phyloP scores from a whole-genome alignment of 768 basidiomycete genomes.

The Mycena albidolilacea region DNA sequence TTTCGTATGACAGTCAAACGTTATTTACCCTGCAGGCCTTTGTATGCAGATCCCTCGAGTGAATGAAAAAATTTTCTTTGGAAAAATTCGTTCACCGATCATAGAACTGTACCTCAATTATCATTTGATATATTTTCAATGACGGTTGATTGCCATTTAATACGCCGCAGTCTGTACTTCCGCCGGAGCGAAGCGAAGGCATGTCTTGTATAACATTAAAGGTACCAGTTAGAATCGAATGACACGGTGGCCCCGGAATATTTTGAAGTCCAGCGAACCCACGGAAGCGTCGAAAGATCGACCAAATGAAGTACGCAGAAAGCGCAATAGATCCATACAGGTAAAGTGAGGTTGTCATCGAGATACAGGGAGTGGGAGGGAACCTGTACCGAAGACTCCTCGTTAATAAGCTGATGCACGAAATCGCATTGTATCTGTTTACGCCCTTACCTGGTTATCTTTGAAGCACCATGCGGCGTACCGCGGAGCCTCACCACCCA shows the following conservation, averaged over 20 bases:
- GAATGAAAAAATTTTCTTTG: too few species aligned
- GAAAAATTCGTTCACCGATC: too few species aligned
- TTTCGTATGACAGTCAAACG: too few species aligned
- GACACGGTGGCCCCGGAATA: not conserved
- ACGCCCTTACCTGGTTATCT: not conserved
- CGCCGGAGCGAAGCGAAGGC: too few species aligned
- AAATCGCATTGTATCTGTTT: slow-evolving; percentile 2
- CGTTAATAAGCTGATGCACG: not conserved
- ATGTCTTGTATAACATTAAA: not conserved
- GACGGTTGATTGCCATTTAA: too few species aligned
- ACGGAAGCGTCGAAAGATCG: slow-evolving; percentile 1
- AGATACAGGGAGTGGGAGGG: not conserved
- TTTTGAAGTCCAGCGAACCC: not conserved
- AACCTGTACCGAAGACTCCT: not conserved
- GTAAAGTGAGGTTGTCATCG: not conserved
- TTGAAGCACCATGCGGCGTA: too few species aligned
- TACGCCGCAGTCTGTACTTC: too few species aligned
- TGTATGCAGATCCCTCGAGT: too few species aligned
- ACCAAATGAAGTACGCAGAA: not conserved
- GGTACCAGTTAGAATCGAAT: not conserved
- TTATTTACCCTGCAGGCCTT: too few species aligned
- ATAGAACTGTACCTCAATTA: too few species aligned
- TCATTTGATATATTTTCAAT: too few species aligned
- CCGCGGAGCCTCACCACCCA: too few species aligned
- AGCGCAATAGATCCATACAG: not conserved